Evolutionary conservation across 305 asterid species (phyloP), one percentile per base, ranked within the genome.

Genomic region (Fraxinus velutina): DNA sequence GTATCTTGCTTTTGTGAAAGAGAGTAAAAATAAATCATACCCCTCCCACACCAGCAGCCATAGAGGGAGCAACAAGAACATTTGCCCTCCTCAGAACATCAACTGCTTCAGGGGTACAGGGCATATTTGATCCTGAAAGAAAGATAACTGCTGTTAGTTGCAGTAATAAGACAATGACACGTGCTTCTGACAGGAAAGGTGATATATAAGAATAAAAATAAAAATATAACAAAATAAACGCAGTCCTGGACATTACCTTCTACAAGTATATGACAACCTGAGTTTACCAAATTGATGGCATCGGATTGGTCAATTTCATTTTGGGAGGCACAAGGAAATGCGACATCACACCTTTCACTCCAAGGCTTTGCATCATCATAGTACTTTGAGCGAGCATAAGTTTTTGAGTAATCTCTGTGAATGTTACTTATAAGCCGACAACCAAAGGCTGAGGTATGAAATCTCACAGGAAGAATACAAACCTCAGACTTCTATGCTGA

Each of bases 21-120:
- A 55, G 62, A 77, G 29, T 21, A 36, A 80, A 77, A 47, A 27
- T 44, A 12, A 15, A 33, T 68, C 89, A 70, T 94, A 95, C 98
- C 97, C 99, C 98, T 84, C 98, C 98, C 79, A 93, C 98, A 77
- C 98, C 98, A 80, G 98, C 94, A 86, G 98, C 97, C 89, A 94
- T 90, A 64, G 98, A 93, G 78, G 99, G 98, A 81, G 99, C 98
- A 79, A 94, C 94, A 42, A 93, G 87, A 81, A 96, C 91, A 87
- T 88, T 92, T 37, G 93, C 96, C 91, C 93, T 93, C 80, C 95
- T 90, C 83, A 96, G 79, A 74, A 96, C 89, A 81, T 96, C 99
- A 78, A 91, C 93, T 66, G 99, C 99, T 84, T 93, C 99, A 42
- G 97, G 93, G 30, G 94, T 90, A 82, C 97, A 94, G 15, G 99